Evolutionary conservation across 352 stramenopile genomes (phyloP).

Genomic region (Globisporangium megalacanthum): DNA sequence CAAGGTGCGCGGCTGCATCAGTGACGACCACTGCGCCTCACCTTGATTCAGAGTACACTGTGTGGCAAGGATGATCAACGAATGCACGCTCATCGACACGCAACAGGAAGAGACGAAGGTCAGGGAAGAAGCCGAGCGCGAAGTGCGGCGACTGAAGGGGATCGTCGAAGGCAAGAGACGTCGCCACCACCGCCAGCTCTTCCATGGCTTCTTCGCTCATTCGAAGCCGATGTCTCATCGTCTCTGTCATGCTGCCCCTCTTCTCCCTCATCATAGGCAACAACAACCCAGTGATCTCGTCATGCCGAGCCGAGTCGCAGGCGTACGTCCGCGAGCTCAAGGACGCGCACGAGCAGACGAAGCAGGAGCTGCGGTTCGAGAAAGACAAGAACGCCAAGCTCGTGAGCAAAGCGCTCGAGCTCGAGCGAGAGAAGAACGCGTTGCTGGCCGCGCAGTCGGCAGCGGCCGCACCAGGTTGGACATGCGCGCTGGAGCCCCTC

Average conservation of each 20-base stretch:
- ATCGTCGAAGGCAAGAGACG: conserved; percentile 42
- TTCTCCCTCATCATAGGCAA: conserved; percentile 20
- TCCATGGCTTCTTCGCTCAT: too few species aligned
- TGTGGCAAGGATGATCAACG: not conserved
- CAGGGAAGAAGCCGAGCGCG: conserved; percentile 65
- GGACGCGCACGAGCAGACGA: conserved; percentile 44
- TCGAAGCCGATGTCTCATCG: too few species aligned
- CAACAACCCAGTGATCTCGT: conserved; percentile 39
- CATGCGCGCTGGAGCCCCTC: not conserved
- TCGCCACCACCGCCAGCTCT: not conserved
- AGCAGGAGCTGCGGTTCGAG: conserved; percentile 59
- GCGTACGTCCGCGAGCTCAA: conserved; percentile 60
- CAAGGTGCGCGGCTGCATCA: conserved; percentile 31
- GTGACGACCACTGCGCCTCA: too few species aligned
- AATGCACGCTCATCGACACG: too few species aligned
- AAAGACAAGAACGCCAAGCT: conserved; percentile 76
- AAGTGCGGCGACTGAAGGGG: conserved; percentile 59
- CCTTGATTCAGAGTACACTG: too few species aligned
- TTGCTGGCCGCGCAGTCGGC: conserved; percentile 17
- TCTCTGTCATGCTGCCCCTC: not conserved
- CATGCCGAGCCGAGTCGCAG: conserved; percentile 54
- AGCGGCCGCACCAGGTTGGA: not conserved
- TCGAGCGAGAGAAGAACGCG: conserved; percentile 67
- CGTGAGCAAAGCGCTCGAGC: conserved; percentile 57
- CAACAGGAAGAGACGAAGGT: conserved; percentile 65